Conservation (phyloP, 768 basidiomycete species). For the Pulveroboletus ravenelii region DNA sequence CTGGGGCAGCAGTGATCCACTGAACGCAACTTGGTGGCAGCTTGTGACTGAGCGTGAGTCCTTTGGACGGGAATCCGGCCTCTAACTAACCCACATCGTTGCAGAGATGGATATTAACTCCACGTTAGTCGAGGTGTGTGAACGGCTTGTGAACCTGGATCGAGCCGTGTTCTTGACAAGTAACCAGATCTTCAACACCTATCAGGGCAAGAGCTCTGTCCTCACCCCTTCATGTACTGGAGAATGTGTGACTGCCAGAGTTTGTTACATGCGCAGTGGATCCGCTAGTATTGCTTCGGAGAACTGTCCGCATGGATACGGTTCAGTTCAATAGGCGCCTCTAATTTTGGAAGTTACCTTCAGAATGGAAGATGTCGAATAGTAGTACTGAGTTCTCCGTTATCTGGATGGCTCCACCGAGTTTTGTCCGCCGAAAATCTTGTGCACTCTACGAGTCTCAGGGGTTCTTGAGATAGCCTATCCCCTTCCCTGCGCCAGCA, state of each 20-base stretch:
- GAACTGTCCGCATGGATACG: slow-evolving; percentile 61
- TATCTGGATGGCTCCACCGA: no score
- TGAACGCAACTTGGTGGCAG: slow-evolving; percentile 85
- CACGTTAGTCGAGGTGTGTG: slow-evolving; percentile 52
- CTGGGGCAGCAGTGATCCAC: slow-evolving; percentile 60
- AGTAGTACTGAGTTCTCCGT: no score
- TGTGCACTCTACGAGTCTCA: background rate
- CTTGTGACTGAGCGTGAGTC: slow-evolving; percentile 64
- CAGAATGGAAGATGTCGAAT: background rate
- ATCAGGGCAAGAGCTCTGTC: slow-evolving; percentile 69
- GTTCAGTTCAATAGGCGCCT: slow-evolving; percentile 48
- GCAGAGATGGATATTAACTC: slow-evolving; percentile 56
- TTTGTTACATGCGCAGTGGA: slow-evolving; percentile 76
- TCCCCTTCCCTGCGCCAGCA: background rate
- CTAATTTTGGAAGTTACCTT: background rate
- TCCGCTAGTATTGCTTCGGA: slow-evolving; percentile 55
- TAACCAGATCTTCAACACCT: slow-evolving; percentile 55
- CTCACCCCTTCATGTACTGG: slow-evolving; percentile 52
- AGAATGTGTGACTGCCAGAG: slow-evolving; percentile 59
- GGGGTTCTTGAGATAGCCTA: background rate
- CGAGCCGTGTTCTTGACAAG: slow-evolving; percentile 1
- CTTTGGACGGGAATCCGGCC: background rate
- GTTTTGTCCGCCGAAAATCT: background rate
- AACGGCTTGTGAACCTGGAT: background rate
- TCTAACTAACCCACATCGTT: background rate